phyloP scores from a whole-genome alignment of 148 eudicot genomes.

The Camellia lanceoleosa region DNA sequence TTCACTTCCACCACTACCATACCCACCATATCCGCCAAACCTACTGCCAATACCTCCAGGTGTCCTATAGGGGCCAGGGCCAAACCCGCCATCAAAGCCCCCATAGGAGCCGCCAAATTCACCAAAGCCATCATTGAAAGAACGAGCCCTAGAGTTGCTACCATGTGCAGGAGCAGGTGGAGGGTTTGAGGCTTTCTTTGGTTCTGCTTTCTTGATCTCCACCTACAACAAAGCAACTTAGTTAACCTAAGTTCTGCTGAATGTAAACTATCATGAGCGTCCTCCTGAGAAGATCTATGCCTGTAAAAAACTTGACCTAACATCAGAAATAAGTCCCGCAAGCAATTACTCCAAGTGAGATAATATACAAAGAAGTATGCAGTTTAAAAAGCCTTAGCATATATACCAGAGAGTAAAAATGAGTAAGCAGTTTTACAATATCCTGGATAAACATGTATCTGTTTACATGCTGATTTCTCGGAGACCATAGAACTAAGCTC shows the following conservation, averaged over 20 bases:
- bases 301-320: conserved; percentile 18
- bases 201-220: conserved; percentile 90
- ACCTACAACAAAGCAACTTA: conserved; percentile 78
- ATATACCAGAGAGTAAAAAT: neutral
- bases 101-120: conserved; percentile 54
- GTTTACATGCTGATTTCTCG: conserved; percentile 3
- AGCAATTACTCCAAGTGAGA: neutral
- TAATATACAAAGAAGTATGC: neutral
- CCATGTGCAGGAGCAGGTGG: conserved; percentile 55
- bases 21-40: conserved; percentile 57
- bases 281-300: conserved; percentile 26
- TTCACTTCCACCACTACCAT: conserved; percentile 39
- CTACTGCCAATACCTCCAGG: conserved; percentile 66
- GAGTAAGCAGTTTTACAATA: conserved; percentile 4
- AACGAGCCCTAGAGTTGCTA: conserved; percentile 69
- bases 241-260: conserved; percentile 56
- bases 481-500: conserved; percentile 28
- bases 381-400: neutral
- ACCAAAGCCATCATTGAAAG: conserved; percentile 49
- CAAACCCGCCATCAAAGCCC: conserved; percentile 51
- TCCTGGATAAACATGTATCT: neutral
- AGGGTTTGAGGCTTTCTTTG: conserved; percentile 87
- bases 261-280: conserved; percentile 36
- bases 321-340: conserved; percentile 11
- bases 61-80: conserved; percentile 68